A percentile compares a stretch with the other conserved stretches of the same genome.
phyloP scores from a whole-genome alignment of 345 rosid species.

The Citrus reticulata region DNA sequence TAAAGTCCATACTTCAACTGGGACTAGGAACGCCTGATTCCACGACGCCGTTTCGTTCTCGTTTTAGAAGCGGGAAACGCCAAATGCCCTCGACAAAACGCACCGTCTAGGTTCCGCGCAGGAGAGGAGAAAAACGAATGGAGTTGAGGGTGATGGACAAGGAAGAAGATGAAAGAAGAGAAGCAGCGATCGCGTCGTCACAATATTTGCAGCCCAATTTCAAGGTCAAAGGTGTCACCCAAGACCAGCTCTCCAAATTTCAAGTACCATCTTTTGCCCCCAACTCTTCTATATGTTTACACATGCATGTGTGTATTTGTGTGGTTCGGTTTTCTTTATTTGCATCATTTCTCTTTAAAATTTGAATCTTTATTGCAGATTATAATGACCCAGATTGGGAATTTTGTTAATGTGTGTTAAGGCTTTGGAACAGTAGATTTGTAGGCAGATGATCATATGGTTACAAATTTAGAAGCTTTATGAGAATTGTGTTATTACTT shows the following conservation, averaged over 20 bases:
- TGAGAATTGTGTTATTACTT: neutral
- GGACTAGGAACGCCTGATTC: too few species aligned
- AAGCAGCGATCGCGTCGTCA: slow-evolving; percentile 47
- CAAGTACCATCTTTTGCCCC: slow-evolving; percentile 26
- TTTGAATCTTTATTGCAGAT: neutral
- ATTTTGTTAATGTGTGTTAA: neutral
- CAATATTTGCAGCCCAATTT: slow-evolving; percentile 37
- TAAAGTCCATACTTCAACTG: too few species aligned
- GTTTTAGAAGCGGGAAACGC: too few species aligned
- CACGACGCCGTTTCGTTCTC: too few species aligned
- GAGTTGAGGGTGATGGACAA: neutral
- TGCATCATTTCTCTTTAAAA: neutral
- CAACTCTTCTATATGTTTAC: neutral
- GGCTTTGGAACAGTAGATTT: neutral
- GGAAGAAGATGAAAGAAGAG: slow-evolving; percentile 54
- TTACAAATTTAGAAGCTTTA: neutral
- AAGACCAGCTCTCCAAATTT: slow-evolving; percentile 52
- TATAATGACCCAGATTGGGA: neutral
- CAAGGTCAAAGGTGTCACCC: slow-evolving; percentile 34
- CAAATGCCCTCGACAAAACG: too few species aligned
- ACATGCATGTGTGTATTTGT: neutral
- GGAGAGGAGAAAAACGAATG: neutral
- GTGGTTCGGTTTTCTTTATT: neutral
- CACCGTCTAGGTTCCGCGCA: too few species aligned
- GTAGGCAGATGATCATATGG: too few species aligned